Evolutionary conservation across 495 filamentous ascomycete genomes (phyloP), one percentile per base, ranked within the genome.

Genomic region (Bacidia rubella): DNA sequence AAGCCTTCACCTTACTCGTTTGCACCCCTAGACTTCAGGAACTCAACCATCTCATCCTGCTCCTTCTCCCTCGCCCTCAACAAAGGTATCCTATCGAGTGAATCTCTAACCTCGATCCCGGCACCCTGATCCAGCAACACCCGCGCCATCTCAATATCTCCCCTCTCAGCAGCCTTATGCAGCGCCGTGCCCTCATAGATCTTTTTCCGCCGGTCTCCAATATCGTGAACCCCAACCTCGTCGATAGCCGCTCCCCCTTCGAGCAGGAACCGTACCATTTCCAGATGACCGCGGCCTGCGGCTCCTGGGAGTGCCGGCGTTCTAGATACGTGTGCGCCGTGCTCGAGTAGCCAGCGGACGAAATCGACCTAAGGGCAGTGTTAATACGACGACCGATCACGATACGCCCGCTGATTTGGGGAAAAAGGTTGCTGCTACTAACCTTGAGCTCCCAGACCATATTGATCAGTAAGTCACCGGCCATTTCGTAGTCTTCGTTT

Each of bases 241-340:
- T 57, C 47, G 10, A 51, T 24, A 57, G 26, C 51, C 12, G 55
- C 51, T 19, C 55, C 55, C 9, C 38, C 27, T 21, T 54, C 51
- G 23, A 54, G 52, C 46, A 57, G 46, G 10, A 32, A 44, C 32
- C 38, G 22, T 35, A 57, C 55, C 55, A 57, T 51, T 19, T 51
- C 44, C 12, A 57, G 19, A 15, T 57, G 38, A 9, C 44, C 51
- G 12, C 24, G 23, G n/a, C 45, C 55, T 12, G 55, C 55, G 15
- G 55, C 55, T 29, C 38, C 38, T 15, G 41, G n/a, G 35, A 54
- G 25, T 46, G 51, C 51, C 1, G 19, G 49, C 19, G 41, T 47
- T 12, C 26, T 42, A 17, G 15, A 27, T 19, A 53, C 24, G 17
- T 21, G 42, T 46, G 51, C 51, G 25, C 51, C 41, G 24, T 53